Percentiles rank a stretch among this genome's conserved stretches.
Evolutionary conservation across 805 yeast species (phyloP).

Genomic region (Kregervanrija pseudodelftensis): DNA sequence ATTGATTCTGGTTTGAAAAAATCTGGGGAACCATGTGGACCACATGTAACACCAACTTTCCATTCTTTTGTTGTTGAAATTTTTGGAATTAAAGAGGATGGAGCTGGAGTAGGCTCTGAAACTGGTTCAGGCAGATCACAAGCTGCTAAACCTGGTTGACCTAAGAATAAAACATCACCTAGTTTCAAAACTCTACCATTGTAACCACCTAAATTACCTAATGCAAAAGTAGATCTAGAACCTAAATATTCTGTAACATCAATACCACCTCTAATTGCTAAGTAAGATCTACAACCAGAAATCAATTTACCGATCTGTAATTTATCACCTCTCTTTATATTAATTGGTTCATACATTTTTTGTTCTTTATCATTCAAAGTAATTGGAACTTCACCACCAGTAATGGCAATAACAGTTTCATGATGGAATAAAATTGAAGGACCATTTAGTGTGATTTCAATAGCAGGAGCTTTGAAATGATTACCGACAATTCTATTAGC

Average conservation of each 20-base stretch:
- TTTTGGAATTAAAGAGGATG: slow-evolving; percentile 48
- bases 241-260: slow-evolving; percentile 93
- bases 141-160: slow-evolving; percentile 63
- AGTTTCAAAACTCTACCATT: slow-evolving; percentile 87
- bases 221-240: slow-evolving; percentile 92
- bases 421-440: slow-evolving; percentile 83
- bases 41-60: slow-evolving; percentile 90
- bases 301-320: slow-evolving; percentile 74
- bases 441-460: slow-evolving; percentile 83
- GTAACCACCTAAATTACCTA: slow-evolving; percentile 89
- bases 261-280: slow-evolving; percentile 87
- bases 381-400: slow-evolving; percentile 78
- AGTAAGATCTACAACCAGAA: slow-evolving; percentile 82
- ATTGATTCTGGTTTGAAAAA: slow-evolving; percentile 76
- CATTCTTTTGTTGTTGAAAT: slow-evolving; percentile 48
- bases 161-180: slow-evolving; percentile 87
- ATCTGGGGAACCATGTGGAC: slow-evolving; percentile 98
- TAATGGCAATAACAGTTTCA: slow-evolving; percentile 67
- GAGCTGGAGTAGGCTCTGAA: slow-evolving; percentile 53
- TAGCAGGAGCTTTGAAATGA: slow-evolving; percentile 71
- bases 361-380: slow-evolving; percentile 53
- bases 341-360: slow-evolving; percentile 66
- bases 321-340: slow-evolving; percentile 66
- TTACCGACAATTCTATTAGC: slow-evolving; percentile 93
- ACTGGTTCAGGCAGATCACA: slow-evolving; percentile 70